Percentiles rank a stretch among this genome's conserved stretches.
phyloP scores from a whole-genome alignment of 2,329 filamentous ascomycete species.

The Ophiocordyceps unilateralis region DNA sequence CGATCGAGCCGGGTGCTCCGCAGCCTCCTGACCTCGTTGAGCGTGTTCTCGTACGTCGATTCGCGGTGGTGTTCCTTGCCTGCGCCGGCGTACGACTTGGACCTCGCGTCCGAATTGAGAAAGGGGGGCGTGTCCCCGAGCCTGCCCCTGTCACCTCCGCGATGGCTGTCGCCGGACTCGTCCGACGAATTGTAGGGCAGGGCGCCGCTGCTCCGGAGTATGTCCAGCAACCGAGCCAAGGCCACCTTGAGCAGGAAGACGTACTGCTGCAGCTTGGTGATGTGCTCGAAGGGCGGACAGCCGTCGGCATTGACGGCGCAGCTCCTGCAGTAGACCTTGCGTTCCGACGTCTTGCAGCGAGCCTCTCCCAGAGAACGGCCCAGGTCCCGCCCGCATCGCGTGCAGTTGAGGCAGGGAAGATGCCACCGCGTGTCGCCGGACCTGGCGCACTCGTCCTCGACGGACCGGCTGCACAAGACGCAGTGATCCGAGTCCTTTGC shows the following conservation, averaged over 20 bases:
- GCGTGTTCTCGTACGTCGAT: constrained; percentile 83
- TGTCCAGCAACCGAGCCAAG: constrained; percentile 73
- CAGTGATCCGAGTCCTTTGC: constrained; percentile 76
- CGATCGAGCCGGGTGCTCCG: constrained; percentile 90
- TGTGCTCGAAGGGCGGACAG: constrained; percentile 43
- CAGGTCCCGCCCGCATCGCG: constrained; percentile 46
- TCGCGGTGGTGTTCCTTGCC: constrained; percentile 37
- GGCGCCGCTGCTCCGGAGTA: constrained; percentile 67
- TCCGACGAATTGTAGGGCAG: constrained; percentile 60
- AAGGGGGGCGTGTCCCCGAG: constrained; percentile 13
- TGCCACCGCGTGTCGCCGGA: constrained; percentile 69
- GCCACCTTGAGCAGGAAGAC: constrained; percentile 85
- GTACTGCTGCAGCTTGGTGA: constrained; percentile 85
- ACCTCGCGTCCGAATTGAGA: constrained; percentile 49
- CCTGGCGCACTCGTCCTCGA: constrained; percentile 84
- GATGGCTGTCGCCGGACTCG: constrained; percentile 29
- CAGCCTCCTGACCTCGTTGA: constrained; percentile 83
- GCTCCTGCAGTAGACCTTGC: constrained; percentile 51
- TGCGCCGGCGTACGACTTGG: constrained; percentile 53
- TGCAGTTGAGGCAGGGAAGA: constrained; percentile 62
- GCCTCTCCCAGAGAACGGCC: constrained; percentile 52
- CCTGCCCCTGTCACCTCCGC: constrained; percentile 1
- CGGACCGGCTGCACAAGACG: constrained; percentile 61
- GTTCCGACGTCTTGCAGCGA: constrained; percentile 49
- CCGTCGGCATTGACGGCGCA: constrained; percentile 43